A percentile compares a stretch with the other conserved stretches of the same genome.
phyloP scores from a whole-genome alignment of 306 rosid species.

The Quercus ilex region DNA sequence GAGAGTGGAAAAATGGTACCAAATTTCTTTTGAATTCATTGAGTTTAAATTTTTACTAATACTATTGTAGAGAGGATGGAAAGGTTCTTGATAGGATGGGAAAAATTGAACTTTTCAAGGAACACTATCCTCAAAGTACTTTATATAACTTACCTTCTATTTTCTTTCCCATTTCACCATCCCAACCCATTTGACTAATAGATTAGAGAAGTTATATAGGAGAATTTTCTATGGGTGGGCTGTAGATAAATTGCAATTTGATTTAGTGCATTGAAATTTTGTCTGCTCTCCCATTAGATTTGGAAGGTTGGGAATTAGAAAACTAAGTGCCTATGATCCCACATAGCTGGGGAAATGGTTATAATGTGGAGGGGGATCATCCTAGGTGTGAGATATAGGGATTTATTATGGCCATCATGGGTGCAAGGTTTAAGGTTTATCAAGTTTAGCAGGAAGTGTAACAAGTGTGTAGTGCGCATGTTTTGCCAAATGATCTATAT shows the following conservation, averaged over 20 bases:
- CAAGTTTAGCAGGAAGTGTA: neutral
- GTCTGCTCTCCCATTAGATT: no score
- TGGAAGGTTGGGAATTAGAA: no score
- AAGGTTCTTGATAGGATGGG: neutral
- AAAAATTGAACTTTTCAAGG: neutral
- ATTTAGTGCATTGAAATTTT: neutral
- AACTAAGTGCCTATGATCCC: neutral
- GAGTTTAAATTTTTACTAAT: neutral
- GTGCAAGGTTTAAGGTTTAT: neutral
- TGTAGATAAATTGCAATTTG: neutral
- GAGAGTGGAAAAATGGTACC: neutral
- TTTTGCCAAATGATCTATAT: neutral
- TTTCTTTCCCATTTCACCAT: neutral
- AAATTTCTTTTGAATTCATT: neutral
- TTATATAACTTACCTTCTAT: neutral
- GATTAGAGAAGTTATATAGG: neutral
- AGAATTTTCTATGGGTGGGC: neutral
- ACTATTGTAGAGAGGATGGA: neutral
- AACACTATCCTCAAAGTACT: neutral
- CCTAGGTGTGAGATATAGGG: neutral
- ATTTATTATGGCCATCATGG: neutral
- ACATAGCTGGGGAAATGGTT: neutral
- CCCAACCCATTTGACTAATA: neutral
- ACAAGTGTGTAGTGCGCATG: neutral
- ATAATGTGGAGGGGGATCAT: neutral